Evolutionary conservation across 129 eudicot species (phyloP).

Genomic region (Pulicaria dysenterica): DNA sequence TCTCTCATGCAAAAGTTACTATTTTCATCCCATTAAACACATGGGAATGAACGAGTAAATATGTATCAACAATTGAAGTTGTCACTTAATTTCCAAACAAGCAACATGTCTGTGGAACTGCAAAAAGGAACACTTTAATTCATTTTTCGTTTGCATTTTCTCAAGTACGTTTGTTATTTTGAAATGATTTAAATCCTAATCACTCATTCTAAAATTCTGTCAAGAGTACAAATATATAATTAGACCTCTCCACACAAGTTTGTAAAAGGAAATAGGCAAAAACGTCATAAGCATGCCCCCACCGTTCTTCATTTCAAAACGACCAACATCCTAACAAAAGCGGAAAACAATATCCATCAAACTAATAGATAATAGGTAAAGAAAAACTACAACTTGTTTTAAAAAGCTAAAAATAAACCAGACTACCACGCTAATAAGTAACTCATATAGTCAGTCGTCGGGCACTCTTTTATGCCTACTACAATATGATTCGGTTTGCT

Average conservation of each 20-base stretch:
- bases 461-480: not conserved
- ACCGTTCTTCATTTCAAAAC: not conserved
- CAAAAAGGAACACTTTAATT: not conserved
- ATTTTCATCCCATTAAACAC: not conserved
- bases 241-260: constrained; percentile 7
- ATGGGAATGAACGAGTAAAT: not conserved
- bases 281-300: not conserved
- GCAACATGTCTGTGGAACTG: not conserved
- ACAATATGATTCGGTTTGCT: not conserved
- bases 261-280: not conserved
- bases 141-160: not conserved
- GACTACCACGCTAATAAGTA: not conserved
- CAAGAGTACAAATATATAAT: not conserved
- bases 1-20: not conserved
- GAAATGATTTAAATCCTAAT: not conserved
- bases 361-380: not conserved
- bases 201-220: constrained; percentile 3
- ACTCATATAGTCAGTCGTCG: not conserved
- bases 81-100: not conserved
- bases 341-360: not conserved
- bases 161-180: constrained; percentile 1
- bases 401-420: not conserved
- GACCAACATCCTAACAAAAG: not conserved
- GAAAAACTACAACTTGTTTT: not conserved
- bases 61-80: not conserved